These are phyloP conservation scores for Botrytis fabae DNA, from an alignment of 2,329 filamentous ascomycete genomes.

Conservation along the genomic window DNA sequence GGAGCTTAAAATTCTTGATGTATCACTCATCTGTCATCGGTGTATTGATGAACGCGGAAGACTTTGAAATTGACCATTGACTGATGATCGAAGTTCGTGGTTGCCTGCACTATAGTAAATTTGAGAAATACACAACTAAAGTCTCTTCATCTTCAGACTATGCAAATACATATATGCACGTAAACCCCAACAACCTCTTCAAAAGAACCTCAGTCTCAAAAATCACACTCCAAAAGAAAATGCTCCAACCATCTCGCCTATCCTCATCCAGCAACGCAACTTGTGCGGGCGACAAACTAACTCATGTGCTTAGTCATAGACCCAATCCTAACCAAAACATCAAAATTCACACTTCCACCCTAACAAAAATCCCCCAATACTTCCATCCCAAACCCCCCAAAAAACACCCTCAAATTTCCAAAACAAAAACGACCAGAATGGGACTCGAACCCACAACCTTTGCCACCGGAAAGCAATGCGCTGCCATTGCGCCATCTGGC, in stretches of 20 bases:
- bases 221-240: neutral
- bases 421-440: slow-evolving; percentile 27
- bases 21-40: neutral
- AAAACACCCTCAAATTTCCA: neutral
- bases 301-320: neutral
- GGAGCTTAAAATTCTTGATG: neutral
- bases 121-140: neutral
- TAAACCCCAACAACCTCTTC: neutral
- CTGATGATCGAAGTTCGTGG: slow-evolving; percentile 28
- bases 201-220: neutral
- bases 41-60: neutral
- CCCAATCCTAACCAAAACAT: neutral
- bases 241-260: neutral
- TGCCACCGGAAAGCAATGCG: slow-evolving; percentile 38
- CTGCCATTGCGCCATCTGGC: slow-evolving; percentile 34
- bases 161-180: neutral
- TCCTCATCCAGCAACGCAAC: neutral
- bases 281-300: neutral
- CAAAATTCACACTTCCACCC: neutral
- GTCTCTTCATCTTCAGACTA: neutral
- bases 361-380: neutral
- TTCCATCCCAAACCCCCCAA: neutral
- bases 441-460: slow-evolving; percentile 38
- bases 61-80: slow-evolving; percentile 28
- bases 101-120: slow-evolving; percentile 16